Conservation (phyloP, 768 basidiomycete species). For the Russula vinacea region DNA sequence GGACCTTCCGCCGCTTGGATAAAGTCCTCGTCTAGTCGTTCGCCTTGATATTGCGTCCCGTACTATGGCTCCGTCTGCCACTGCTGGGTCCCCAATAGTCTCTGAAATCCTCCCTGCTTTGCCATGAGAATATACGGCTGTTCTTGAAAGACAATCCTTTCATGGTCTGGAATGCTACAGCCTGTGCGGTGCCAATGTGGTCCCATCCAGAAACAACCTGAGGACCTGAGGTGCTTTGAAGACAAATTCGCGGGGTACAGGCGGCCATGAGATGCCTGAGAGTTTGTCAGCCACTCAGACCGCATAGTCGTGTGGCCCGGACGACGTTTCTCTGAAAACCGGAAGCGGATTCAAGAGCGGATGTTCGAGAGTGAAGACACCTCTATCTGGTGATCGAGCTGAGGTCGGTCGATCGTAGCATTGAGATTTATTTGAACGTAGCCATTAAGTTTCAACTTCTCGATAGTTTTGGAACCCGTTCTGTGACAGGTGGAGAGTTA, state of each 20-base stretch:
- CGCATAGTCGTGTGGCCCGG: slow-evolving; percentile 81
- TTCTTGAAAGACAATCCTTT: slow-evolving; percentile 55
- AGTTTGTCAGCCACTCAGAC: slow-evolving; percentile 71
- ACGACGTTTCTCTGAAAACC: slow-evolving; percentile 79
- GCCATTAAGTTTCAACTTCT: slow-evolving; percentile 63
- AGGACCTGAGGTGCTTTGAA: slow-evolving; percentile 71
- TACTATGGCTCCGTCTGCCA: slow-evolving; percentile 91
- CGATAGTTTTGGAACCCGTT: slow-evolving; percentile 83
- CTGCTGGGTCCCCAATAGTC: slow-evolving; percentile 44
- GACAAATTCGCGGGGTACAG: slow-evolving; percentile 70
- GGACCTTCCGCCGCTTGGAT: slow-evolving; percentile 55
- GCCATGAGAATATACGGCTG: slow-evolving; percentile 74
- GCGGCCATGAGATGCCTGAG: too few species aligned
- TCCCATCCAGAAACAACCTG: slow-evolving; percentile 76
- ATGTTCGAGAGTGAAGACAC: slow-evolving; percentile 64
- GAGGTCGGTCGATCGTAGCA: slow-evolving; percentile 60
- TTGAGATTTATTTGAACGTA: slow-evolving; percentile 74
- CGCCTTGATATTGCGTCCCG: slow-evolving; percentile 81
- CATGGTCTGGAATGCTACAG: slow-evolving; percentile 59
- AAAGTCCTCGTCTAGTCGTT: slow-evolving; percentile 63
- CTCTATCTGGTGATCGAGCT: slow-evolving; percentile 73
- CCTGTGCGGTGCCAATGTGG: slow-evolving; percentile 42
- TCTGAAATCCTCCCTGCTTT: slow-evolving; percentile 57
- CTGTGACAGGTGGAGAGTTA: slow-evolving; percentile 74
- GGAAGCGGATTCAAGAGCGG: too few species aligned